phyloP scores from a whole-genome alignment of 1,139 yeast genomes.

The Kluyveromyces sp. region DNA sequence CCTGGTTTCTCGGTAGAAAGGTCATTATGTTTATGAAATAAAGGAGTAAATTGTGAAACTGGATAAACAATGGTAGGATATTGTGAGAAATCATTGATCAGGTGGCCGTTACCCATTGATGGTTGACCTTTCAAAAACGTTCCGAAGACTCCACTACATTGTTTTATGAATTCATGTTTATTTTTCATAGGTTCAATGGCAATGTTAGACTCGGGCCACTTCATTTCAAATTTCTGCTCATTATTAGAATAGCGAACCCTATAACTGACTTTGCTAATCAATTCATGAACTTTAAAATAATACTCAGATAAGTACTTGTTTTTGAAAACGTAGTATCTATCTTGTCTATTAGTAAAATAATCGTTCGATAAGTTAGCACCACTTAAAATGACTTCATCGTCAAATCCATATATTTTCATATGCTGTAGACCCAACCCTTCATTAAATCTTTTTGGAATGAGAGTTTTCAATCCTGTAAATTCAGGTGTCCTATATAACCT shows the following conservation, averaged over 20 bases:
- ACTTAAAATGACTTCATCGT: conserved; percentile 75
- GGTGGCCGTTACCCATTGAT: conserved; percentile 10
- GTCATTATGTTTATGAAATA: conserved; percentile 44
- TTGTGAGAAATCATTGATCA: conserved; percentile 17
- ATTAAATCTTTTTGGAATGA: conserved; percentile 77
- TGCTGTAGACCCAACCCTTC: conserved; percentile 94
- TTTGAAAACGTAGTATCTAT: conserved; percentile 72
- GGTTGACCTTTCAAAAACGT: conserved; percentile 43
- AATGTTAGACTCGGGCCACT: conserved; percentile 72
- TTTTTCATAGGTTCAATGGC: conserved; percentile 66
- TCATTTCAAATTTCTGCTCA: conserved; percentile 46
- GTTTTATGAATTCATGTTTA: conserved; percentile 47
- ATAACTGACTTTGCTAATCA: conserved; percentile 65
- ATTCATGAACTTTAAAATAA: conserved; percentile 59
- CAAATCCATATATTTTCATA: conserved; percentile 95
- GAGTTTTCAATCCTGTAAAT: conserved; percentile 51
- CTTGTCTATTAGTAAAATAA: conserved; percentile 94
- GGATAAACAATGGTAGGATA: conserved; percentile 78
- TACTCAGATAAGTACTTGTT: conserved; percentile 56
- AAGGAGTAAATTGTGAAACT: conserved; percentile 82
- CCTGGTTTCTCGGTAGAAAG: conserved; percentile 77
- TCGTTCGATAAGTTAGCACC: conserved; percentile 92
- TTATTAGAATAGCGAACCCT: conserved; percentile 43
- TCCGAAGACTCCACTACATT: conserved; percentile 49
- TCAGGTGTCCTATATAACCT: conserved; percentile 89